Conservation (phyloP, 805 yeast genomes). For the Saturnispora galanensis region DNA sequence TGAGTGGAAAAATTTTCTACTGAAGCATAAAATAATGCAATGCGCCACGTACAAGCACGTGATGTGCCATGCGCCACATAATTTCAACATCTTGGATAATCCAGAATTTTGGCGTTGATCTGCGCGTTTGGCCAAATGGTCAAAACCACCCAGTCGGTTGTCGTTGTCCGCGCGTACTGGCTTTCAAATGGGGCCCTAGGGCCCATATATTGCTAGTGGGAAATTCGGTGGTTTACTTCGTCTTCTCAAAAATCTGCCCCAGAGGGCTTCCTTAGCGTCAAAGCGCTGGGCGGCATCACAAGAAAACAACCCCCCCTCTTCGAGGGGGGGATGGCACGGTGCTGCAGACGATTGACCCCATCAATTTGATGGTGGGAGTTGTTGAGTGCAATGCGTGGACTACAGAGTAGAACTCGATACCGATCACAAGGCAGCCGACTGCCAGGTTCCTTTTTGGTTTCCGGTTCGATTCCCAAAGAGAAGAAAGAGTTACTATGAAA, state of each 20-base stretch:
- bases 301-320: constrained; percentile 20
- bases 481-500: not conserved
- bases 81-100: too few species aligned
- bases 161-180: constrained; percentile 29
- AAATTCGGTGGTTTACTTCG: constrained; percentile 30
- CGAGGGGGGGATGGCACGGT: constrained; percentile 29
- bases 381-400: constrained; percentile 33
- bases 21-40: too few species aligned
- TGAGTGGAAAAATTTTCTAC: too few species aligned
- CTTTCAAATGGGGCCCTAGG: constrained; percentile 20
- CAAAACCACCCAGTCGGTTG: constrained; percentile 9
- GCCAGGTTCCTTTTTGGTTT: constrained; percentile 3
- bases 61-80: not conserved
- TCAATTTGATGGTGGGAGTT: constrained; percentile 10
- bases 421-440: constrained; percentile 25
- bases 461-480: constrained; percentile 1
- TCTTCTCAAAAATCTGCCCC: constrained; percentile 21
- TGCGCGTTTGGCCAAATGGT: constrained; percentile 14
- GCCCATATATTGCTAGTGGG: constrained; percentile 27
- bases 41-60: too few species aligned
- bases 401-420: constrained; percentile 28
- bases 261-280: constrained; percentile 31
- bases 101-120: constrained; percentile 1
- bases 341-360: constrained; percentile 29
- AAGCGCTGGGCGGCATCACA: constrained; percentile 32